A percentile compares a stretch with the other conserved stretches of the same genome.
Evolutionary conservation across 192 early-diverging fungal species (phyloP).

Genomic region (Linderina pennispora): DNA sequence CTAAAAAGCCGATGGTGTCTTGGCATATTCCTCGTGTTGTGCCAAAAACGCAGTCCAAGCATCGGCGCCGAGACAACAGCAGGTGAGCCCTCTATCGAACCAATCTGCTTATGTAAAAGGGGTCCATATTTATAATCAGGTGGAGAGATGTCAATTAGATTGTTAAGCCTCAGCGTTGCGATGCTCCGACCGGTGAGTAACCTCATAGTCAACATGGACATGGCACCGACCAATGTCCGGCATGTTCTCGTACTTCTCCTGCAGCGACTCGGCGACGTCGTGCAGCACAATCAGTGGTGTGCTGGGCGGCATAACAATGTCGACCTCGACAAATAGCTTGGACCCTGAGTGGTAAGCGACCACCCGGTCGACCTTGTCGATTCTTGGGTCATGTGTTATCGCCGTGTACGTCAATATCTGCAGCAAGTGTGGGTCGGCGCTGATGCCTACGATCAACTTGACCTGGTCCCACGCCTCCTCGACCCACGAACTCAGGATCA

Average conservation of each 20-base stretch:
- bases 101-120: too few relatives aligned
- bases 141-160: too few relatives aligned
- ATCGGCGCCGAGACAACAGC: too few relatives aligned
- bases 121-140: too few relatives aligned
- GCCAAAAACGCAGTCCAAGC: too few relatives aligned
- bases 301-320: slow-evolving; percentile 85
- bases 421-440: slow-evolving; percentile 72
- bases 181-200: slow-evolving; percentile 75
- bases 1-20: too few relatives aligned
- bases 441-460: slow-evolving; percentile 73
- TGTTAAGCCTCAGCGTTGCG: slow-evolving; percentile 30
- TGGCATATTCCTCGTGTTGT: too few relatives aligned
- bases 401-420: slow-evolving; percentile 84
- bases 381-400: slow-evolving; percentile 62
- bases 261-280: slow-evolving; percentile 87
- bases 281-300: slow-evolving; percentile 79
- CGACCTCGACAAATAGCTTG: slow-evolving; percentile 90
- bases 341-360: slow-evolving; percentile 85
- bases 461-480: slow-evolving; percentile 65
- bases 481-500: slow-evolving; percentile 65
- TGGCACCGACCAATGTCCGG: slow-evolving; percentile 86
- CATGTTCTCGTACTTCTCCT: slow-evolving; percentile 81
- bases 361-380: slow-evolving; percentile 68
- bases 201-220: slow-evolving; percentile 94
- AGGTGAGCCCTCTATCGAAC: too few relatives aligned